Evolutionary conservation across 805 yeast species (phyloP).

Genomic region (Hanseniaspora pseudoguilliermondii): DNA sequence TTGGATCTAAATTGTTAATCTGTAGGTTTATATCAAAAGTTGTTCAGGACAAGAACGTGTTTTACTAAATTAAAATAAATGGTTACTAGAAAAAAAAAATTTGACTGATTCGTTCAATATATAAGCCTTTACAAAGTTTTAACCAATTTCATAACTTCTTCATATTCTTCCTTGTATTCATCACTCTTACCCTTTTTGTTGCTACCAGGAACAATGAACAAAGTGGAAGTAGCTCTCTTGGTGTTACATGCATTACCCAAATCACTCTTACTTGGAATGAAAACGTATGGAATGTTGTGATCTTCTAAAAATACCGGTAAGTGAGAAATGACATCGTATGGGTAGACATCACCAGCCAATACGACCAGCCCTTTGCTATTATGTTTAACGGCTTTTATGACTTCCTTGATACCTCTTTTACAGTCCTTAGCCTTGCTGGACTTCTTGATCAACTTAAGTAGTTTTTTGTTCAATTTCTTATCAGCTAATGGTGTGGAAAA

Average conservation of each 20-base stretch:
- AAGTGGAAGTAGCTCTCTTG: constrained; percentile 96
- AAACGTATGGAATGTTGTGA: constrained; percentile 74
- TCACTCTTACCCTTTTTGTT: constrained; percentile 66
- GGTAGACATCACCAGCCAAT: constrained; percentile 96
- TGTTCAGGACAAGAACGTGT: no score
- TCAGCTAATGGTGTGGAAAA: constrained; percentile 93
- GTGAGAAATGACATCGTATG: constrained; percentile 93
- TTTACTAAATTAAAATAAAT: no score
- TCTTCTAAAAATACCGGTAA: constrained; percentile 97
- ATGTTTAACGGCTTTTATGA: constrained; percentile 91
- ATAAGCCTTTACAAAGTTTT: constrained; percentile 21
- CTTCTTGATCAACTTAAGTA: constrained; percentile 88
- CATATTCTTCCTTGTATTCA: constrained; percentile 84
- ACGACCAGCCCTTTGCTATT: constrained; percentile 95
- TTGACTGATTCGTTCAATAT: not conserved
- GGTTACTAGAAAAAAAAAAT: no score
- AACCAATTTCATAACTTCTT: constrained; percentile 89
- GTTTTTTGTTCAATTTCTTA: constrained; percentile 88
- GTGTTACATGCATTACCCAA: constrained; percentile 98
- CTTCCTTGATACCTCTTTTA: constrained; percentile 97
- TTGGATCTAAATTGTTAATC: no score
- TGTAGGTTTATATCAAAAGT: no score
- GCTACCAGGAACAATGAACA: constrained; percentile 93
- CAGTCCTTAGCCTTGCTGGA: constrained; percentile 98
- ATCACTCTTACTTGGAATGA: constrained; percentile 95